These are phyloP conservation scores for Zoysia pacifica DNA, from an alignment of 176 grass and related monocot species.

Conservation along the genomic window DNA sequence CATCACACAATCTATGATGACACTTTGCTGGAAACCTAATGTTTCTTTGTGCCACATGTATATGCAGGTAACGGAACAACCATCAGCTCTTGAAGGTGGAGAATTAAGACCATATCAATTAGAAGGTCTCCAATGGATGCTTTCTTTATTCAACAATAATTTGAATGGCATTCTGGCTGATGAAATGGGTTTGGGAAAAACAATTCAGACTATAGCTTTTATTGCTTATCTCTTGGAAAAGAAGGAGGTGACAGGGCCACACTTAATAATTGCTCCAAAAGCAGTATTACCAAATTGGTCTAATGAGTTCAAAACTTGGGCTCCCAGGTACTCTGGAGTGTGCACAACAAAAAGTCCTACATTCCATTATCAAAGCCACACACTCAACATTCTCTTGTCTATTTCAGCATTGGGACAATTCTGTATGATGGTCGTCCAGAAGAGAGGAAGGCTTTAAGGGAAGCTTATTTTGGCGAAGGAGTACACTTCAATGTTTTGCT, in stretches of 20 bases:
- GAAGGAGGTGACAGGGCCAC: slow-evolving; percentile 86
- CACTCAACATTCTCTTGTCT: slow-evolving; percentile 38
- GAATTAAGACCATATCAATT: slow-evolving; percentile 88
- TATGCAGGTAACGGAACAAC: slow-evolving; percentile 91
- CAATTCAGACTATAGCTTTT: slow-evolving; percentile 97
- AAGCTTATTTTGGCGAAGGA: slow-evolving; percentile 63
- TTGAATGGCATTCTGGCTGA: slow-evolving; percentile 98
- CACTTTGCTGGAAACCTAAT: slow-evolving; percentile 28
- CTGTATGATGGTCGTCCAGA: slow-evolving; percentile 98
- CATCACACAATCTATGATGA: slow-evolving; percentile 4
- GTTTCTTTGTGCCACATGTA: slow-evolving; percentile 36
- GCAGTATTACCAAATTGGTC: slow-evolving; percentile 99
- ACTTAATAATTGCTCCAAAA: slow-evolving; percentile 97
- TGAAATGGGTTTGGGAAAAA: slow-evolving; percentile 99
- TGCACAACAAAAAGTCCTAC: slow-evolving; percentile 16
- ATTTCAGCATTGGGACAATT: slow-evolving; percentile 74
- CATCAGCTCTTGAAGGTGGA: slow-evolving; percentile 81
- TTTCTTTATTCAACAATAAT: slow-evolving; percentile 99
- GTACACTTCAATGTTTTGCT: slow-evolving; percentile 90
- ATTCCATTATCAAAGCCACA: slow-evolving; percentile 34
- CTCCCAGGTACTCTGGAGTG: slow-evolving; percentile 64
- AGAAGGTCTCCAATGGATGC: slow-evolving; percentile 99
- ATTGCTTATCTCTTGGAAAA: slow-evolving; percentile 93
- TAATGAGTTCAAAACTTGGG: slow-evolving; percentile 94
- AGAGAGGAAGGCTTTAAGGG: slow-evolving; percentile 86